phyloP scores from a whole-genome alignment of 148 eudicot genomes.

The Camellia granthamiana region DNA sequence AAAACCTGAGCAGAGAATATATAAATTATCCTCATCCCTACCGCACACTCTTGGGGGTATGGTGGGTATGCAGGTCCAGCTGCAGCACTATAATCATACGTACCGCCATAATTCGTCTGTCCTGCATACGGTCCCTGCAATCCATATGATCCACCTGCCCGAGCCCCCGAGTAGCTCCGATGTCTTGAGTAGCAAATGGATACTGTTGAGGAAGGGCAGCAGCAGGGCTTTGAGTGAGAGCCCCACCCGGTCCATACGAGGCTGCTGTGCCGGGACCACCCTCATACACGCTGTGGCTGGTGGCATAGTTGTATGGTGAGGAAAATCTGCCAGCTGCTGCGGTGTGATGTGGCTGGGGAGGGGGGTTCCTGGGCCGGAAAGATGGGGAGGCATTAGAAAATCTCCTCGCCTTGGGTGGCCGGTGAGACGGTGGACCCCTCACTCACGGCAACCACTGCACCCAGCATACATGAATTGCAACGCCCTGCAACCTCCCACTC shows the following conservation, averaged over 20 bases:
- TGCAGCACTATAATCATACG: slow-evolving; percentile 22
- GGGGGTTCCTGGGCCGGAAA: slow-evolving; percentile 26
- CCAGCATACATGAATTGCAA: too few species aligned
- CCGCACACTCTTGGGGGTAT: slow-evolving; percentile 16
- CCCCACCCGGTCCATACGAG: slow-evolving; percentile 25
- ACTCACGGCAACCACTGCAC: too few species aligned
- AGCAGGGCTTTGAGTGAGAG: slow-evolving; percentile 12
- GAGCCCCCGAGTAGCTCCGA: slow-evolving; percentile 12
- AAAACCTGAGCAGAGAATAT: background rate
- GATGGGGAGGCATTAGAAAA: slow-evolving; percentile 30
- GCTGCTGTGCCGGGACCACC: slow-evolving; percentile 17
- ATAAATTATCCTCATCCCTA: background rate
- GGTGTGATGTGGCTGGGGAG: slow-evolving; percentile 15
- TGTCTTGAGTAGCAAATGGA: slow-evolving; percentile 19
- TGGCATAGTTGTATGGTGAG: slow-evolving; percentile 27
- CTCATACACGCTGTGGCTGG: slow-evolving; percentile 34
- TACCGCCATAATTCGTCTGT: slow-evolving; percentile 11
- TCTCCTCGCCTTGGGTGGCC: slow-evolving; percentile 37
- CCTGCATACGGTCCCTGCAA: slow-evolving; percentile 22
- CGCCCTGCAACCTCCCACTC: too few species aligned
- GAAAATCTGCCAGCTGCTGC: slow-evolving; percentile 33
- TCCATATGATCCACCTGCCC: slow-evolving; percentile 18
- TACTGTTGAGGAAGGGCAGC: slow-evolving; percentile 19
- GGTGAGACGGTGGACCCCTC: slow-evolving; percentile 16
- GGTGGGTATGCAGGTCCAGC: slow-evolving; percentile 18